phyloP scores from a whole-genome alignment of 139 green algal genomes.

The Zygnema circumcarinatum region DNA sequence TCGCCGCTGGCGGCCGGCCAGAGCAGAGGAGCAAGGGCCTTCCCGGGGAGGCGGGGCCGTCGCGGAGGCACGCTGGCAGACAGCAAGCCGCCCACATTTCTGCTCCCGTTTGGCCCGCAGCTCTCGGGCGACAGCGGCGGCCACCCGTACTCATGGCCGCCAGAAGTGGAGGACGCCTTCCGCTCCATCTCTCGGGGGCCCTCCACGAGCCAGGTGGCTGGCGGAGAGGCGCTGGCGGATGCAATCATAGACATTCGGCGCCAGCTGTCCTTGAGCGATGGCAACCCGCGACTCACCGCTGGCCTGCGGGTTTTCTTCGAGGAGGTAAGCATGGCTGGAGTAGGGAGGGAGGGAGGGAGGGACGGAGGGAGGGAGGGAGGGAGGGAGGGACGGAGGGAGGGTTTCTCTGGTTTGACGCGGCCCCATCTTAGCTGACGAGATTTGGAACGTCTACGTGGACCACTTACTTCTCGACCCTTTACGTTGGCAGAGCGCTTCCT shows the following conservation, averaged over 20 bases:
- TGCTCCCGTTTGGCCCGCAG: not conserved
- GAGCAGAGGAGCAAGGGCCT: too few relatives aligned
- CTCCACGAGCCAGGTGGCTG: conserved; percentile 34
- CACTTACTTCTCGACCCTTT: too few relatives aligned
- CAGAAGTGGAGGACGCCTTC: conserved; percentile 9
- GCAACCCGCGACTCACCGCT: conserved; percentile 26
- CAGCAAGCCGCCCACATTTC: not conserved
- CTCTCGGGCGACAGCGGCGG: not conserved
- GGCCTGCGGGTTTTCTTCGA: conserved; percentile 38
- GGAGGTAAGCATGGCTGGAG: conserved; percentile 16
- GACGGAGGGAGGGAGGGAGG: not conserved
- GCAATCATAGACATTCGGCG: conserved; percentile 51
- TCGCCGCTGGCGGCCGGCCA: too few relatives aligned
- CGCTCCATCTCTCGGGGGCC: not conserved
- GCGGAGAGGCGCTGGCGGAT: conserved; percentile 43
- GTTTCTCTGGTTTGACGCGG: not conserved
- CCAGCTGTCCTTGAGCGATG: conserved; percentile 37
- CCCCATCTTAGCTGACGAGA: too few relatives aligned
- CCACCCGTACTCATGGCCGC: not conserved
- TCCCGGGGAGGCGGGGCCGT: too few relatives aligned
- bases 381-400: not conserved
- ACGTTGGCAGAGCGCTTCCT: too few relatives aligned
- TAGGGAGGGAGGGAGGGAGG: not conserved
- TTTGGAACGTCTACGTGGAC: too few relatives aligned
- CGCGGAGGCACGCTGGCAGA: not conserved